Percentiles rank a stretch among this genome's conserved stretches.
Evolutionary conservation across 1,284 basidiomycete genomes (phyloP).

Genomic region (Pholiota adiposa): DNA sequence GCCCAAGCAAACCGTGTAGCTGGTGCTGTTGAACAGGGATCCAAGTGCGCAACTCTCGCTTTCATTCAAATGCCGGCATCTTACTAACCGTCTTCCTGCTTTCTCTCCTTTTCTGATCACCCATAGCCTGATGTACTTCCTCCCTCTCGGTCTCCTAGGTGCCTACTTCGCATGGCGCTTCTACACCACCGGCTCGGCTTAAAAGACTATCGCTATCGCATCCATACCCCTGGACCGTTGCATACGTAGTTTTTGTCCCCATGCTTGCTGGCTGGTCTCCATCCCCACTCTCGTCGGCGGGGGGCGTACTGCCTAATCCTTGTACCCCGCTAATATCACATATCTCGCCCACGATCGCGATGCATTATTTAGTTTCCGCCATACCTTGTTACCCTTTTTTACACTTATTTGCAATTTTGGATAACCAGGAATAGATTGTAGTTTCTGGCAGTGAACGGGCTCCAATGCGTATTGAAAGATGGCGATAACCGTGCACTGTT

Average conservation of each 20-base stretch:
- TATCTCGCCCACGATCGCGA: slow-evolving; percentile 2
- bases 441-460: slow-evolving; percentile 6
- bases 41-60: slow-evolving; percentile 56
- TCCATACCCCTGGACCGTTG: background rate
- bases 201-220: slow-evolving; percentile 20
- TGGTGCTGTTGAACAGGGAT: slow-evolving; percentile 65
- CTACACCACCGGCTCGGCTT: slow-evolving; percentile 57
- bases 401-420: slow-evolving; percentile 14
- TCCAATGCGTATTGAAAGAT: background rate
- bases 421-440: slow-evolving; percentile 20
- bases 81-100: too few species aligned
- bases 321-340: slow-evolving; percentile 4
- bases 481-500: too few species aligned
- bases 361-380: slow-evolving; percentile 26
- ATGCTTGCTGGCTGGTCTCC: slow-evolving; percentile 8
- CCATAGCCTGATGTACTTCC: slow-evolving; percentile 79
- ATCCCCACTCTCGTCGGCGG: slow-evolving; percentile 5
- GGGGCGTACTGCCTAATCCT: background rate
- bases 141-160: slow-evolving; percentile 74
- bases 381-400: slow-evolving; percentile 7
- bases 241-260: background rate
- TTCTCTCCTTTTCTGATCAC: background rate
- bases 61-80: slow-evolving; percentile 6
- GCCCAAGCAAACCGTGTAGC: slow-evolving; percentile 46
- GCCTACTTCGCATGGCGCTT: slow-evolving; percentile 85